Evolutionary conservation across 2,329 filamentous ascomycete genomes (phyloP).

Genomic region (Fusarium sp.): DNA sequence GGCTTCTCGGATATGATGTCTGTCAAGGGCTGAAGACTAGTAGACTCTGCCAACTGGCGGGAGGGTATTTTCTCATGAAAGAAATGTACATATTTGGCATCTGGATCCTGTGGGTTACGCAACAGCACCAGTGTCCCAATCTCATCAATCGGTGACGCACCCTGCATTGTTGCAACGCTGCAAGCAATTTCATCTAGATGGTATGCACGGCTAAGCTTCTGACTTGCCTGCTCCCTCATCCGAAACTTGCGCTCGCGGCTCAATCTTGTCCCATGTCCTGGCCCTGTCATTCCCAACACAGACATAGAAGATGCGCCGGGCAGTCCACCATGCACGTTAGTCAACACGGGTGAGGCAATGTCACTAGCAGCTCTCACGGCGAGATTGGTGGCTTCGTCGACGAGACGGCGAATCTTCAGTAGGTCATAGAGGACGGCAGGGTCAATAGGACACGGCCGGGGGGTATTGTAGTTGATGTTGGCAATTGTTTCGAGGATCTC

Average conservation of each 20-base stretch:
- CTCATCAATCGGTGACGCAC: conserved; percentile 78
- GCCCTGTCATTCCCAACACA: conserved; percentile 51
- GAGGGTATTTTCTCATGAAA: conserved; percentile 91
- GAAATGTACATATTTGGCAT: conserved; percentile 90
- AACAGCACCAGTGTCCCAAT: conserved; percentile 79
- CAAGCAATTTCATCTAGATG: conserved; percentile 84
- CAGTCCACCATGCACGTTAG: conserved; percentile 59
- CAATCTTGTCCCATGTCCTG: conserved; percentile 70
- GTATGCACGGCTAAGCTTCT: conserved; percentile 81
- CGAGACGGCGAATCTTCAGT: conserved; percentile 80
- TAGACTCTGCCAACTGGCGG: conserved; percentile 76
- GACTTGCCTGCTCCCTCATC: conserved; percentile 82
- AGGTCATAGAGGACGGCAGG: conserved; percentile 85
- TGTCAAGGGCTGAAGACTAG: conserved; percentile 72
- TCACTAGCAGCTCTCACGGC: conserved; percentile 81
- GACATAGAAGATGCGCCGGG: conserved; percentile 31
- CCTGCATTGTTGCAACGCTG: conserved; percentile 86
- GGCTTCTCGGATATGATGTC: conserved; percentile 73
- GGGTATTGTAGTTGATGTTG: conserved; percentile 81
- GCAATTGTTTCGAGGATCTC: conserved; percentile 83
- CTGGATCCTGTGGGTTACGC: conserved; percentile 71
- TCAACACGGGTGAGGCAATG: conserved; percentile 71
- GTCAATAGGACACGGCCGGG: conserved; percentile 80
- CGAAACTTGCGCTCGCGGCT: conserved; percentile 81
- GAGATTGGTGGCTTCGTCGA: conserved; percentile 82